Evolutionary conservation across 225 moss, liverwort and hornwort genomes (phyloP).

Genomic region (Bryum argenteum): DNA sequence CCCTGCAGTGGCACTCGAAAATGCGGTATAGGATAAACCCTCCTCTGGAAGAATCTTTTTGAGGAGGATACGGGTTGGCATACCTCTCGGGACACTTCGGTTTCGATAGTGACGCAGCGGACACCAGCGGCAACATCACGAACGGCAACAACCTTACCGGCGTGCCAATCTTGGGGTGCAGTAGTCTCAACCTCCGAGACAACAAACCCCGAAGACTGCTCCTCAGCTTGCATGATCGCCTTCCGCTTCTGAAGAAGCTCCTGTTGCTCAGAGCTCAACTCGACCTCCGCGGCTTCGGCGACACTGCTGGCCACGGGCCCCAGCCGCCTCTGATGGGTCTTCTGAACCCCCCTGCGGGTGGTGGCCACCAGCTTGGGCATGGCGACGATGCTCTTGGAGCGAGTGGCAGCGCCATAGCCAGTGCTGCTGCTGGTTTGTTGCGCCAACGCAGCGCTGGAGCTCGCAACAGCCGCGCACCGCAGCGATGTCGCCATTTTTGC

Average conservation of each 20-base stretch:
- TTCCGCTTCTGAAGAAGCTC: slow-evolving; percentile 55
- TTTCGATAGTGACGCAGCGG: slow-evolving; percentile 71
- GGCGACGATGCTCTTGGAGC: background rate
- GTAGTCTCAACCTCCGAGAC: slow-evolving; percentile 59
- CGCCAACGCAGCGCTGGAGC: background rate
- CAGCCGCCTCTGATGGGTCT: background rate
- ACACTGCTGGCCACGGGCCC: slow-evolving; percentile 36
- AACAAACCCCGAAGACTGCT: slow-evolving; percentile 44
- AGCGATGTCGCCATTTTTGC: background rate
- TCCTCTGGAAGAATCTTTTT: too few relatives aligned
- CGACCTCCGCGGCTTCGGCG: slow-evolving; percentile 39
- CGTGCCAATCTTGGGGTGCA: slow-evolving; percentile 60
- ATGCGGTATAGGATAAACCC: too few relatives aligned
- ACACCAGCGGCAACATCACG: slow-evolving; percentile 66
- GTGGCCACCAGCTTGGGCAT: background rate
- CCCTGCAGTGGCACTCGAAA: too few relatives aligned
- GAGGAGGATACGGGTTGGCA: too few relatives aligned
- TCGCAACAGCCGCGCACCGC: background rate
- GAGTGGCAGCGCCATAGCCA: background rate
- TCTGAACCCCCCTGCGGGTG: background rate
- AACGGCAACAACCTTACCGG: slow-evolving; percentile 55
- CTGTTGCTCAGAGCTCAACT: slow-evolving; percentile 37
- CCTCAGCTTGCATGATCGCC: slow-evolving; percentile 54
- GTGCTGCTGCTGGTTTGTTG: background rate
- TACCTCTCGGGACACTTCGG: slow-evolving; percentile 91